Base-by-base conservation (phyloP, 805 yeast species). In the Nakazawaea anatomiae region DNA sequence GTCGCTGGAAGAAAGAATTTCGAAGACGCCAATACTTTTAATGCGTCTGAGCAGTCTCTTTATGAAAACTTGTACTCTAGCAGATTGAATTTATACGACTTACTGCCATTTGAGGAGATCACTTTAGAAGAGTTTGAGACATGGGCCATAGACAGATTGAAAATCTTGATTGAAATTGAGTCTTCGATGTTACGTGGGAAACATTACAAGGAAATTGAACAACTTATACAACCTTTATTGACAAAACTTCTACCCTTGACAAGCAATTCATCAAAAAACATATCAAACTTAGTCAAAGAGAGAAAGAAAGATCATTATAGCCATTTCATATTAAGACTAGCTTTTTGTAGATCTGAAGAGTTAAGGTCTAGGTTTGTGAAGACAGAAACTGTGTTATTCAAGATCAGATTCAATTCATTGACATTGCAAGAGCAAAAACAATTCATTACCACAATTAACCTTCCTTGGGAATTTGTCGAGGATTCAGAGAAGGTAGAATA, bases 91-190 rank as follows among this genome's bases (percentile, higher is more conserved):
- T 80, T 92, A 60, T 94, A 94, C 67, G 78, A 73, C 29, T 56
- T 71, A 5, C 94, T 96, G 9, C 98, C 98, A 0, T 68, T 76
- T 34, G 82, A 84, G 11, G 98, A 94, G 66, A 83, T 94, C 59
- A 89, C 97, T 0, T 67, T 94, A 14, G 97, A 91, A 56, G 88
- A 94, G 60, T 94, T 94, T 67, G 99, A 94, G 68, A 75, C 76
- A 4, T 94, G 97, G 97, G 98, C 98, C 4, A 85, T 94, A 50
- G 98, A 92, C 61, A 72, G 99, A 53, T 73, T 92, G 55, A 83
- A 85, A 61, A 80, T 94, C 7, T 73, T 94, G 52, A 77, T 90
- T 50, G 96, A 89, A 62, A 84, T 94, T 47, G 97, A 92, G 60
- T 77, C 89, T 1, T 80, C 87, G 55, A 60, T 76, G 42, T 80